Evolutionary conservation across 257 asterid species (phyloP).

Genomic region (Plantago major): DNA sequence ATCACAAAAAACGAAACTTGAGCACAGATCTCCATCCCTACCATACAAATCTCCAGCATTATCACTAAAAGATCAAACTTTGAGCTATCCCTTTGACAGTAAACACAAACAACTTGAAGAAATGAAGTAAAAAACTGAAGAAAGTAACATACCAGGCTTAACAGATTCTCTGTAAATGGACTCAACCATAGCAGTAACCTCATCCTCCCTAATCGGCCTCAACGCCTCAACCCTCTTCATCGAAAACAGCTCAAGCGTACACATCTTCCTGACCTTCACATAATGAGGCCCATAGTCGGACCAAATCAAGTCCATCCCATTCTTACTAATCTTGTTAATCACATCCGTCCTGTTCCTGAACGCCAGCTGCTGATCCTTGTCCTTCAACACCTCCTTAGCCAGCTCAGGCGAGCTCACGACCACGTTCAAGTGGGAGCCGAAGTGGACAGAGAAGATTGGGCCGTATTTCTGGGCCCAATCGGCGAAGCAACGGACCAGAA

Average conservation of each 20-base stretch:
- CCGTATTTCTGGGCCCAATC: too few species aligned
- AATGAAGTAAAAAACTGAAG: too few species aligned
- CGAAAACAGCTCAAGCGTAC: slow-evolving; percentile 73
- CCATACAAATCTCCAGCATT: too few species aligned
- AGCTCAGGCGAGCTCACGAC: slow-evolving; percentile 18
- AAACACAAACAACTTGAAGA: too few species aligned
- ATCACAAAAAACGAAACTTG: too few species aligned
- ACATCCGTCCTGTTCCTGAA: slow-evolving; percentile 32
- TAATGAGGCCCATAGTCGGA: slow-evolving; percentile 84
- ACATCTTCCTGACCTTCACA: slow-evolving; percentile 67
- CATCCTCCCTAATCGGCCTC: slow-evolving; percentile 14
- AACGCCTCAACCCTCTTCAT: slow-evolving; percentile 52
- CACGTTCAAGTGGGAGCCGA: slow-evolving; percentile 20
- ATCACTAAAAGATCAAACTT: too few species aligned
- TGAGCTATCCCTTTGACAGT: too few species aligned
- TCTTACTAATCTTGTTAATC: slow-evolving; percentile 49
- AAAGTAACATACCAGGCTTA: too few species aligned
- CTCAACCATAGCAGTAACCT: too few species aligned
- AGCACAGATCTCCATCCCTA: too few species aligned
- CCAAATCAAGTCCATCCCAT: slow-evolving; percentile 81
- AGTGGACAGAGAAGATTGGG: too few species aligned
- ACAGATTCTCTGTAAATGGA: too few species aligned
- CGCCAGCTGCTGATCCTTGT: slow-evolving; percentile 38
- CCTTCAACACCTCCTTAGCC: slow-evolving; percentile 40
- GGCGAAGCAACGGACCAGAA: background rate